Base-by-base conservation (phyloP, 2,329 filamentous ascomycete species). In the Endothia cerciana region DNA sequence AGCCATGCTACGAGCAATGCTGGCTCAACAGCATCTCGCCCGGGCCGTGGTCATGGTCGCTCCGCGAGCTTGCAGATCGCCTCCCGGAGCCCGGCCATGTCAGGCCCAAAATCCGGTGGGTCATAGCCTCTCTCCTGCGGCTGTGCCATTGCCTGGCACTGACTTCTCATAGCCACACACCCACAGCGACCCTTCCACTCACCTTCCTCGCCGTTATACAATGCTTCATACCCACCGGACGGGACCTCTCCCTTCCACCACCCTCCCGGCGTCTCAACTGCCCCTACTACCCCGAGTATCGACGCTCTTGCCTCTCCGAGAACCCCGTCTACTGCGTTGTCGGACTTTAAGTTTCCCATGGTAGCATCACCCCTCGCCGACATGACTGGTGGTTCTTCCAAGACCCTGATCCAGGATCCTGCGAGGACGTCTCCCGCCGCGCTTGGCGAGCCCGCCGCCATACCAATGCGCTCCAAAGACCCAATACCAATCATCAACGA, bases 51-150 rank as follows among this genome's bases (percentile, higher is more conserved):
- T 4, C 93, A 97, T 80, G 87, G 84, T 58, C 85, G 93, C 62
- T 93, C 93, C 45, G 87, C 92, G 30, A 97, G 93, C 80, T 79
- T 97, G 67, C 93, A 97, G 75, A 90, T 94, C 70, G 75, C 87
- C 69, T 81, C 88, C 57, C 82, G 82, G 68, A 69, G 74, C 73
- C 69, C 77, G 73, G 60, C 77, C 74, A 72, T 79, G 77, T 85
- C 75, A 71, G 81, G 77, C 60, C 81, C 77, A 67, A 76, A 78
- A 36, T 81, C 79, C 36, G 78, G 79, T 71, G n/a, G 19, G 57
- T 59, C 38, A 22, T 33, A 69, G 73, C 69, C 71, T 76, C n/a
- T 76, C n/a, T 69, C 47, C 59, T 33, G 25, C 60, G 36, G 19
- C 38, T 45, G 47, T 43, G 41, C 13, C 53, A 17, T 17, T 53